Evolutionary conservation across 441 rosid species (phyloP).

Genomic region (Isatis lusitanica): DNA sequence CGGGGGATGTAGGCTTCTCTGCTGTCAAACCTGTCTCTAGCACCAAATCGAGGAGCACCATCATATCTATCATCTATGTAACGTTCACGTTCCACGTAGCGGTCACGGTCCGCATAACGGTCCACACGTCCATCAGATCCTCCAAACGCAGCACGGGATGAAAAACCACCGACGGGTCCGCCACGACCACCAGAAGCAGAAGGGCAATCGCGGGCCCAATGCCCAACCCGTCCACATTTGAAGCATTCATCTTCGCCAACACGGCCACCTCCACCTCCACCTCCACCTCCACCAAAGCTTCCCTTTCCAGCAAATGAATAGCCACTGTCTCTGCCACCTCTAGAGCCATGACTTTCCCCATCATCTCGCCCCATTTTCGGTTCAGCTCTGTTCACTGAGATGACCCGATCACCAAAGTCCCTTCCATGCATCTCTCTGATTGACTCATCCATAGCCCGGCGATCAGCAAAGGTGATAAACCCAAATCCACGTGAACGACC

Average conservation of each 20-base stretch:
- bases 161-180: conserved; percentile 56
- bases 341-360: conserved; percentile 64
- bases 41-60: conserved; percentile 72
- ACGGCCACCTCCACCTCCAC: conserved; percentile 67
- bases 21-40: conserved; percentile 75
- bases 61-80: conserved; percentile 82
- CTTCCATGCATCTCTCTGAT: conserved; percentile 95
- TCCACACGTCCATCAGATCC: conserved; percentile 70
- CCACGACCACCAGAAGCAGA: conserved; percentile 83
- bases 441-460: conserved; percentile 91
- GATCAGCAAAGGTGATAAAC: conserved; percentile 92
- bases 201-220: conserved; percentile 98
- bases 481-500: conserved; percentile 98
- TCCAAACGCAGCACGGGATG: conserved; percentile 69
- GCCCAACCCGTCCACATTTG: conserved; percentile 90
- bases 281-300: conserved; percentile 40
- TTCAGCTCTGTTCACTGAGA: conserved; percentile 97
- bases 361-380: conserved; percentile 82
- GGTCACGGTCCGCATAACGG: conserved; percentile 65
- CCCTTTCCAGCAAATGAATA: conserved; percentile 39
- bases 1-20: conserved; percentile 70
- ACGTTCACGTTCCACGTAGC: conserved; percentile 76
- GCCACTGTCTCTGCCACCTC: conserved; percentile 81
- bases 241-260: conserved; percentile 86
- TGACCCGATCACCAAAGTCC: conserved; percentile 80